Evolutionary conservation across 345 rosid species (phyloP).

Genomic region (Triadica sebifera): DNA sequence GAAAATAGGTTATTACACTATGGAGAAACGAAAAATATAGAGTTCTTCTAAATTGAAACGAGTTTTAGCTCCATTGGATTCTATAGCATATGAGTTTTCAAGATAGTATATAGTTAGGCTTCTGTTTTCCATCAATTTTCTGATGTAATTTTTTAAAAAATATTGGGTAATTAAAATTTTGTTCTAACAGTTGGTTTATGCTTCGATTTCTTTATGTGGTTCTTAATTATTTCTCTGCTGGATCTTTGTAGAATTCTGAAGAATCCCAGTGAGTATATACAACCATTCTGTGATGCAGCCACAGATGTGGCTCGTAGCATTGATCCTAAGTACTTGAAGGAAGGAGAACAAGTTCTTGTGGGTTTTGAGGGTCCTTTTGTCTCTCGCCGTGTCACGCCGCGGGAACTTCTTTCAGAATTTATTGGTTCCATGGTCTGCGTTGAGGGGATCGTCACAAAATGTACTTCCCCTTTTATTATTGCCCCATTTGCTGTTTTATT

Average conservation of each 20-base stretch:
- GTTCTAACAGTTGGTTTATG: not conserved
- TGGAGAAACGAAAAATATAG: not conserved
- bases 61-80: not conserved
- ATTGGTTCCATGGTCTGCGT: constrained; percentile 97
- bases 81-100: not conserved
- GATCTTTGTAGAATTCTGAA: constrained; percentile 54
- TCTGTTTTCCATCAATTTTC: not conserved
- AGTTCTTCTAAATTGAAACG: not conserved
- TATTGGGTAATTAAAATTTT: not conserved
- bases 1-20: not conserved
- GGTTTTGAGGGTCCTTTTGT: constrained; percentile 98
- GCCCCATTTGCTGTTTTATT: not conserved
- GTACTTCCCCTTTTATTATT: constrained; percentile 32
- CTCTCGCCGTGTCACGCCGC: constrained; percentile 87
- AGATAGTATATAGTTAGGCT: not conserved
- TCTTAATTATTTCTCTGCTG: not conserved
- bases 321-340: constrained; percentile 72
- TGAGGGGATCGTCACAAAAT: constrained; percentile 93
- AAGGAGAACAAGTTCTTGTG: constrained; percentile 76
- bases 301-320: constrained; percentile 72
- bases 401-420: constrained; percentile 89
- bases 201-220: not conserved
- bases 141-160: not conserved
- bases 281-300: constrained; percentile 86
- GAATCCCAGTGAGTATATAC: constrained; percentile 85